Evolutionary conservation across 2,329 filamentous ascomycete genomes (phyloP), one percentile per base, ranked within the genome.

Genomic region (Xylariomycetidae sp.): DNA sequence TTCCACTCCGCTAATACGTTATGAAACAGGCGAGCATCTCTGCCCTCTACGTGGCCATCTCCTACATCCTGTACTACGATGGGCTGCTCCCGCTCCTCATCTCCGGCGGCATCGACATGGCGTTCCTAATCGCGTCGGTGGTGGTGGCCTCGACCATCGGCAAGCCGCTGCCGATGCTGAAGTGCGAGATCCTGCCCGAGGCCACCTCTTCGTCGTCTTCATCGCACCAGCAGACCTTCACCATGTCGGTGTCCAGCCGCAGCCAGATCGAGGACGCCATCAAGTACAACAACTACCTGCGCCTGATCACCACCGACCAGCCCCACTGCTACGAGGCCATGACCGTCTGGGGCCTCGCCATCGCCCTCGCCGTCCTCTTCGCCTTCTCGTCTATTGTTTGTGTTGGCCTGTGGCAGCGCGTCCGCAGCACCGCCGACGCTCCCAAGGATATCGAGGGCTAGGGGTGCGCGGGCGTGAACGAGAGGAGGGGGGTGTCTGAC

Each of bases 281-380:
- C 23, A 42, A 42, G 31, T 59, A 53, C 32, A 43, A 47, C 20
- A 62, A 60, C 42, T 69, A 66, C 50, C 57, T 67, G 32, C 54
- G 64, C 27, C 72, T 73, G 59, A 66, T 70, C 15, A 67, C 67
- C 34, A 63, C 67, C 4, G 69, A 68, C 47, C 69, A 68, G 56
- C 58, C 72, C 13, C 83, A 84, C 35, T 95, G 89, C 65, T 78
- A 80, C 52, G 79, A 92, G 66, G 79, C 88, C 58, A 93, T 94
- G 70, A 76, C 83, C 12, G 76, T 92, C 45, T 95, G 88, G 89
- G 88, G 87, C 1, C 61, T 95, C 39, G 76, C 78, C 57, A 89
- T 95, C 58, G 79, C 79, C 4, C 72, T 93, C 31, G 87, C 79
- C 57, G 73, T 84, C 26, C 63, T 86, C 22, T 85, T 85, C 50